Evolutionary conservation across 768 basidiomycete genomes (phyloP).

Genomic region (Russula olivacea): DNA sequence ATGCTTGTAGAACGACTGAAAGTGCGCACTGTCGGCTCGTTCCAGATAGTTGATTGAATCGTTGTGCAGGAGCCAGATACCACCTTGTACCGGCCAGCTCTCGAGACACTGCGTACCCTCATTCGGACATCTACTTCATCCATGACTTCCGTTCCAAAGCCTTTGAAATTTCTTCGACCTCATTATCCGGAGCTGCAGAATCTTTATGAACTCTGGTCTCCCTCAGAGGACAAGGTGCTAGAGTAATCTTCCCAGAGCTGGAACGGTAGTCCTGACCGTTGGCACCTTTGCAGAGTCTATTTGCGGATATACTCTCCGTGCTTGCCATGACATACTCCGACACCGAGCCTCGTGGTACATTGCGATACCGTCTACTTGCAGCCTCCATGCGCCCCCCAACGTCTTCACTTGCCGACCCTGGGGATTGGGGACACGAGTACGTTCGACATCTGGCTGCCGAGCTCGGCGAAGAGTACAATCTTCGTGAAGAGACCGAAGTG

Average conservation of each 20-base stretch:
- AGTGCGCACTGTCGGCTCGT: slow-evolving; percentile 40
- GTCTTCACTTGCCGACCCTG: slow-evolving; percentile 76
- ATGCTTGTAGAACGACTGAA: slow-evolving; percentile 94
- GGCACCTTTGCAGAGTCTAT: slow-evolving; percentile 58
- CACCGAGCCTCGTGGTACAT: slow-evolving; percentile 91
- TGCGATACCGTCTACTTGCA: slow-evolving; percentile 85
- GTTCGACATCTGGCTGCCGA: slow-evolving; percentile 95
- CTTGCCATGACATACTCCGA: slow-evolving; percentile 99
- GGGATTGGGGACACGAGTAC: slow-evolving; percentile 99
- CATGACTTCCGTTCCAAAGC: slow-evolving; percentile 99
- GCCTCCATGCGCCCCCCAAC: slow-evolving; percentile 58
- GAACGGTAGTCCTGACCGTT: slow-evolving; percentile 5
- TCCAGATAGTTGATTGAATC: slow-evolving; percentile 8
- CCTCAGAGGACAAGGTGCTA: slow-evolving; percentile 72
- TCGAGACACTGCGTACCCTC: slow-evolving; percentile 88
- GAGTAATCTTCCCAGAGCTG: neutral
- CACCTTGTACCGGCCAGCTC: slow-evolving; percentile 76
- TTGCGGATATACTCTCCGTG: slow-evolving; percentile 95
- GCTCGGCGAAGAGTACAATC: slow-evolving; percentile 85
- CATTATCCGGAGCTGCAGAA: slow-evolving; percentile 83
- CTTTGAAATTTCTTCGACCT: slow-evolving; percentile 94
- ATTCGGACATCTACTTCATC: slow-evolving; percentile 96
- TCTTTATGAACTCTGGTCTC: slow-evolving; percentile 75
- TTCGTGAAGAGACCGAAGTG: slow-evolving; percentile 54
- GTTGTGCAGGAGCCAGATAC: slow-evolving; percentile 75